phyloP scores from a whole-genome alignment of 1,284 basidiomycete species.

The Mycena citricolor region DNA sequence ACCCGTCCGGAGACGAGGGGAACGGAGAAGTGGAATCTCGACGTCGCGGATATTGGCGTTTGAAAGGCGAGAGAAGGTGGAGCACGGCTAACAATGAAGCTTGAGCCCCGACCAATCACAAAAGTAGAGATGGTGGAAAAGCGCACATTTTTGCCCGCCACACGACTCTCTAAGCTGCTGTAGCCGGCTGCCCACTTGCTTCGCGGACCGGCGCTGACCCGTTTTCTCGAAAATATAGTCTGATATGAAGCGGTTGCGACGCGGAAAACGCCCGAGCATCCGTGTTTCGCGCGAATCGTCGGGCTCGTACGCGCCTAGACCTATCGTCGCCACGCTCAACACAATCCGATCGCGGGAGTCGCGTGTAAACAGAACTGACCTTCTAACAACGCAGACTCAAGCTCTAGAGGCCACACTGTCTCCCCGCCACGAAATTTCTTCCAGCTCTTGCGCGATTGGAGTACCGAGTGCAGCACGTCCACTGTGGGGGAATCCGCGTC shows the following conservation, averaged over 20 bases:
- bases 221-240: constrained; percentile 65
- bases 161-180: constrained; percentile 70
- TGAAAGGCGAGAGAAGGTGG: constrained; percentile 41
- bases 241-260: constrained; percentile 72
- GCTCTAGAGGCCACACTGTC: constrained; percentile 31
- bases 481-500: background rate
- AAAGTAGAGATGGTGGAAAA: constrained; percentile 9
- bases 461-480: constrained; percentile 6
- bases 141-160: constrained; percentile 63
- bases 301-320: constrained; percentile 65
- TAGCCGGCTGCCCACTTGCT: constrained; percentile 72
- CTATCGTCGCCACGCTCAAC: constrained; percentile 29
- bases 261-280: constrained; percentile 67
- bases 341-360: constrained; percentile 2
- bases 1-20: background rate
- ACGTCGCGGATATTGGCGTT: constrained; percentile 32
- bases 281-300: constrained; percentile 66
- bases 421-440: constrained; percentile 3
- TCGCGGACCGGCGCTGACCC: constrained; percentile 62
- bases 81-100: constrained; percentile 30
- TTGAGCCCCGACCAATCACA: constrained; percentile 15
- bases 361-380: constrained; percentile 39
- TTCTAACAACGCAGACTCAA: constrained; percentile 72
- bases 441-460: constrained; percentile 6
- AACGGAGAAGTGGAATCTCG: constrained; percentile 19